These are phyloP conservation scores for Phytophthora ramorum DNA, from an alignment of 352 stramenopile species.

Conservation along the genomic window DNA sequence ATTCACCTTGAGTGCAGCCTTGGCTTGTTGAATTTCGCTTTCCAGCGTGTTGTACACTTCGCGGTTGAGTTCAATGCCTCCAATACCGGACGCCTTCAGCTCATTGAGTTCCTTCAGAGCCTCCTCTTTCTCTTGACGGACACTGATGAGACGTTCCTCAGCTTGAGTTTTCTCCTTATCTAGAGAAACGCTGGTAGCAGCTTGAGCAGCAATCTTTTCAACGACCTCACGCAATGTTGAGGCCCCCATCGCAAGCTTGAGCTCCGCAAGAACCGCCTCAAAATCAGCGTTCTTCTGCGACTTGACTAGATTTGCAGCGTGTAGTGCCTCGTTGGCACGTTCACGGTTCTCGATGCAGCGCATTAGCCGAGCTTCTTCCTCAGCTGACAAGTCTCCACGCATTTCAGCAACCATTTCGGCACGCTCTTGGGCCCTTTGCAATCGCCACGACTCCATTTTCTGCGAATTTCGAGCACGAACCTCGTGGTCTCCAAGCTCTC, in stretches of 20 bases:
- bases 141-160: slow-evolving; percentile 57
- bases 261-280: slow-evolving; percentile 63
- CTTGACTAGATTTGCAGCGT: slow-evolving; percentile 70
- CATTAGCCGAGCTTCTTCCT: slow-evolving; percentile 66
- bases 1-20: slow-evolving; percentile 77
- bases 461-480: slow-evolving; percentile 84
- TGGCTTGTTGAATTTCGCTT: slow-evolving; percentile 77
- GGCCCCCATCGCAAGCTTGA: slow-evolving; percentile 75
- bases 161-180: slow-evolving; percentile 79
- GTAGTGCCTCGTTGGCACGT: slow-evolving; percentile 67
- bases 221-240: slow-evolving; percentile 63
- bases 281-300: slow-evolving; percentile 76
- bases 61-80: slow-evolving; percentile 78
- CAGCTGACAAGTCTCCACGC: slow-evolving; percentile 69
- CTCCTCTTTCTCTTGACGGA: slow-evolving; percentile 72
- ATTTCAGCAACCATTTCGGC: slow-evolving; percentile 82
- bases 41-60: slow-evolving; percentile 86
- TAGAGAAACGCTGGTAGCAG: slow-evolving; percentile 61
- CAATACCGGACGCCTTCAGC: slow-evolving; percentile 81
- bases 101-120: slow-evolving; percentile 70
- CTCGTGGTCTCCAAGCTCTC: slow-evolving; percentile 78
- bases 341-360: slow-evolving; percentile 72
- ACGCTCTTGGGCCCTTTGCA: slow-evolving; percentile 75
- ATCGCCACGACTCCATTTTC: slow-evolving; percentile 81
- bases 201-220: slow-evolving; percentile 75